Evolutionary conservation across 495 filamentous ascomycete genomes (phyloP), one percentile per base, ranked within the genome.

Genomic region (Penicillium psychrofluorescens): DNA sequence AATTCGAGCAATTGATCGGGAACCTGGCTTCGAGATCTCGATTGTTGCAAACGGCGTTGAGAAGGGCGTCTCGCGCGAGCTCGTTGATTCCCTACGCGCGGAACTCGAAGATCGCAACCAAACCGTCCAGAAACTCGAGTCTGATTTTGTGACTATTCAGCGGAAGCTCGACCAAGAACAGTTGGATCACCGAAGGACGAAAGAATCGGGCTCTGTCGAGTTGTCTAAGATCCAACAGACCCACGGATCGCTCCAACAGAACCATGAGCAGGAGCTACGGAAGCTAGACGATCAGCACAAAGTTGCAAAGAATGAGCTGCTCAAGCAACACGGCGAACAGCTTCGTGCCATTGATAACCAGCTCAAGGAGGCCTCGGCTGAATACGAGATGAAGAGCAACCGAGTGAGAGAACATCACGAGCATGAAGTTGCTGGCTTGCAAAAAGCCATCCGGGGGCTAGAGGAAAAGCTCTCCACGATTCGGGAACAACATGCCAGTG

Each of bases 1-100:
- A 41, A 69, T 84, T 13, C 79, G 89, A 42, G 86, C 91, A 13
- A 87, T 98, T 54, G 92, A 98, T 61, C 84, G 90, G 39, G 89
- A 95, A 46, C 92, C 92, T 6, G 88, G 80, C 8, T 67, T 90
- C 33, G 92, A 98, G 56, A 79, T 91, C 15, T 81, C 84, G 0
- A 75, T 91, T 32, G 66, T 89, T 40, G 75, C 81, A 35, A 88
- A 89, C 63, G 86, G 86, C 1, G 71, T 88, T 22, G 79, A 88
- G 56, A 89, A 88, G 53, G 88, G 88, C 9, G 79, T 95, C 38
- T 91, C 88, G 8, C 76, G 86, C 29, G 83, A 90, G 52, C 64
- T 92, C 48, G 75, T 97, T 16, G 92, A 99, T 56, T 81, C 83
- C 1, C 68, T 99, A 12, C 80, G 86, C 41, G 74, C 76, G 6